phyloP scores from a whole-genome alignment of 805 yeast genomes.

The Priceomyces medius region DNA sequence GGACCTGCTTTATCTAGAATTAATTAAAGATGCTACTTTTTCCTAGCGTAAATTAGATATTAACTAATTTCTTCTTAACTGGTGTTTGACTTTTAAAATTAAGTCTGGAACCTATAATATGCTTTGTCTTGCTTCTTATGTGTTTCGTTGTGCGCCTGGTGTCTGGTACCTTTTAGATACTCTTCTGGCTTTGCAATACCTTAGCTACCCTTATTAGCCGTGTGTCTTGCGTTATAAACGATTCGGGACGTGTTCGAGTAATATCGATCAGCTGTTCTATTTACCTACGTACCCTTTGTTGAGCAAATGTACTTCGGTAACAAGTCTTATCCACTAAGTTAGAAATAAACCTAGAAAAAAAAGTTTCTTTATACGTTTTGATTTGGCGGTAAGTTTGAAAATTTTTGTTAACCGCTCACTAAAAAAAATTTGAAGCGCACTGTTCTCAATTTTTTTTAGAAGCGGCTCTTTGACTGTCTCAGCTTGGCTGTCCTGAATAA shows the following conservation, averaged over 20 bases:
- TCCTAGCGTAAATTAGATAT: background rate
- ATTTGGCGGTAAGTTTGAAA: slow-evolving; percentile 6
- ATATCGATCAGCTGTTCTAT: background rate
- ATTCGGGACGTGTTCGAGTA: background rate
- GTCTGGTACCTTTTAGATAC: background rate
- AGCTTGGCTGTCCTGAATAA: background rate
- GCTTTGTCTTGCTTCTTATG: background rate
- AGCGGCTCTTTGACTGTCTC: background rate
- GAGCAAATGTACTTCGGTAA: slow-evolving; percentile 2
- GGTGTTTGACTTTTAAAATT: background rate
- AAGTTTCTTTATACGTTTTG: slow-evolving; percentile 1
- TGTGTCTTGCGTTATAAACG: background rate
- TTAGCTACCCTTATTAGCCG: slow-evolving; percentile 4
- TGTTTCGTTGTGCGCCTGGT: background rate
- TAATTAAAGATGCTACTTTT: background rate
- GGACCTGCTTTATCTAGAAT: background rate
- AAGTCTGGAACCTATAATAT: background rate
- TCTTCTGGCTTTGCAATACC: slow-evolving; percentile 1
- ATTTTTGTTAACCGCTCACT: slow-evolving; percentile 8
- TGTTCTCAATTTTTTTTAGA: slow-evolving; percentile 6
- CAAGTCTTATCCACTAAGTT: slow-evolving; percentile 2
- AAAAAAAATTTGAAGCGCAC: background rate
- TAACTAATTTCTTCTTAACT: background rate
- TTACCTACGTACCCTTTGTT: background rate
- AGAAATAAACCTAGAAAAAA: slow-evolving; percentile 2